Conservation (phyloP, 2,329 filamentous ascomycete species). For the Plenodomus tracheiphilus region DNA sequence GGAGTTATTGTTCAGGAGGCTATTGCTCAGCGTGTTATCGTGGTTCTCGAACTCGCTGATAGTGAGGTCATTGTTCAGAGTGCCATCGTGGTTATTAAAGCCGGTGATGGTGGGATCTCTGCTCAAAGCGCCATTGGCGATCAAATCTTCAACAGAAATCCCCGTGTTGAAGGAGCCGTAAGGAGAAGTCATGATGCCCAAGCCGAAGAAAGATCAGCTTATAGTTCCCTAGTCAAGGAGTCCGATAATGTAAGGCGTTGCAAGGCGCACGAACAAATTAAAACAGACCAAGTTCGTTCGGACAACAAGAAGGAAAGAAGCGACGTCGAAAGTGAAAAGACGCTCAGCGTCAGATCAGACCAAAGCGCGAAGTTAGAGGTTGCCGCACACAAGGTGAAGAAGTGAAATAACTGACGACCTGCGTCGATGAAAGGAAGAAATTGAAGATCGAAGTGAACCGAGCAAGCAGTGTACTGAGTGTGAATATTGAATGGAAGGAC, state of each 20-base stretch:
- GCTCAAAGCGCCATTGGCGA: no score
- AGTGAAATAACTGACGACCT: constrained; percentile 2
- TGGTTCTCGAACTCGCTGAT: no score
- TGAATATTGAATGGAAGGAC: neutral
- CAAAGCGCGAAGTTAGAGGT: neutral
- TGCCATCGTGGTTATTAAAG: no score
- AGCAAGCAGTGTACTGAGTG: neutral
- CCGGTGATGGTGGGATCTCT: no score
- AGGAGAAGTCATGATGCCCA: no score
- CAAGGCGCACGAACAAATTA: neutral
- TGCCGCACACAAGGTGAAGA: neutral
- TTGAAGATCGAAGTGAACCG: neutral
- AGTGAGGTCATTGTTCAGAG: no score
- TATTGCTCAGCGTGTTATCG: no score
- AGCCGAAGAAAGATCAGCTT: no score
- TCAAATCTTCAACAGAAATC: no score
- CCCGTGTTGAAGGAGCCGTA: no score
- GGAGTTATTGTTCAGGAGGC: no score
- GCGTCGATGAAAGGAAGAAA: constrained; percentile 4
- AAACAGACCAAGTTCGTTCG: neutral
- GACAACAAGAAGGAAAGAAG: neutral
- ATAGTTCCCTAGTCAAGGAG: neutral
- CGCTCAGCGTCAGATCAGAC: constrained; percentile 1
- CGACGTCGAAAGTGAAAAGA: neutral
- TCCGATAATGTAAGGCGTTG: neutral